Evolutionary conservation across 2,329 filamentous ascomycete species (phyloP).

Genomic region (Sporothrix curviconia): DNA sequence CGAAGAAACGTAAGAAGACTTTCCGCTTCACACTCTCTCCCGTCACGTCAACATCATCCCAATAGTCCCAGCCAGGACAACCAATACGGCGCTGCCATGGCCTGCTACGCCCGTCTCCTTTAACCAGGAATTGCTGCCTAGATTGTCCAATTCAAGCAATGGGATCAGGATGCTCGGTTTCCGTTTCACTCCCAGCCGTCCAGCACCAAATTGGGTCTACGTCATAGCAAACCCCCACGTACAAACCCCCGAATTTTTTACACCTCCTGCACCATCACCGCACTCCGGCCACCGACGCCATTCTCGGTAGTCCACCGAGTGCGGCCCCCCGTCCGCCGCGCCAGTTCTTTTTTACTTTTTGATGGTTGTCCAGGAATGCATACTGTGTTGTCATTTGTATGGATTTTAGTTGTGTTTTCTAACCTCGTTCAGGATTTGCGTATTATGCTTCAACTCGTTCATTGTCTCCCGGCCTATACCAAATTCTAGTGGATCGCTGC

Average conservation of each 20-base stretch:
- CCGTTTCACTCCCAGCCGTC: neutral
- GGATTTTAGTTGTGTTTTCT: neutral
- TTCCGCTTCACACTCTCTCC: neutral
- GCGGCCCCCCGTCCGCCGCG: neutral
- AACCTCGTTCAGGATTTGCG: constrained; percentile 51
- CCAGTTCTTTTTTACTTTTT: too few relatives aligned
- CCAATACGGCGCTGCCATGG: neutral
- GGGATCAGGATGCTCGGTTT: too few relatives aligned
- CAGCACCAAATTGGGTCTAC: neutral
- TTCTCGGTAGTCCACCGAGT: constrained; percentile 1
- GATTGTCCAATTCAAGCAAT: too few relatives aligned
- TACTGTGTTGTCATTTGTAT: neutral
- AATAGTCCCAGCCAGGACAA: neutral
- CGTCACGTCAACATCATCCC: neutral
- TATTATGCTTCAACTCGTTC: constrained; percentile 62
- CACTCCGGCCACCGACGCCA: constrained; percentile 4
- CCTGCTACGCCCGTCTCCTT: too few relatives aligned
- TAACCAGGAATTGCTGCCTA: too few relatives aligned
- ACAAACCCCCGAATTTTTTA: neutral
- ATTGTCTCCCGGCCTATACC: constrained; percentile 61
- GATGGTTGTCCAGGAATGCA: too few relatives aligned
- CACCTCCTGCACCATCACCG: neutral
- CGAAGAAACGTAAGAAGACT: constrained; percentile 13
- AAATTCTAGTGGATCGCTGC: constrained; percentile 63
- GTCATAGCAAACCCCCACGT: neutral